Percentiles rank a stretch among this genome's conserved stretches.
These are phyloP conservation scores for Aspergillus persii DNA, from an alignment of 2,329 filamentous ascomycete genomes.

Conservation along the genomic window DNA sequence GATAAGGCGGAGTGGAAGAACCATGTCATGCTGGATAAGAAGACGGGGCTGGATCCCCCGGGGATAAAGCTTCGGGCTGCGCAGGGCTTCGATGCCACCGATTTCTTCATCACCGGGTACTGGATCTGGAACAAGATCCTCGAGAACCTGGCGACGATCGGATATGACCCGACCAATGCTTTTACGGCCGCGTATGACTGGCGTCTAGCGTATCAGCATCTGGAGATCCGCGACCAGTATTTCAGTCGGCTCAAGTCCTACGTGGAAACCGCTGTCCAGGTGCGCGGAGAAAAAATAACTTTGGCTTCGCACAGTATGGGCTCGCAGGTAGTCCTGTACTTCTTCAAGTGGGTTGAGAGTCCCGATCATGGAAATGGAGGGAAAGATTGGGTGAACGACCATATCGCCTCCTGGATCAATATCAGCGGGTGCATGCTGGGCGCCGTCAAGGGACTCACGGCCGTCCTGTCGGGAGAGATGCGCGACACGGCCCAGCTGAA, in stretches of 20 bases:
- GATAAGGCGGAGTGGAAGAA: slow-evolving; percentile 94
- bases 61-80: slow-evolving; percentile 87
- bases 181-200: slow-evolving; percentile 79
- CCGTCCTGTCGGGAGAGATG: slow-evolving; percentile 94
- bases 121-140: slow-evolving; percentile 99
- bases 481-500: slow-evolving; percentile 96
- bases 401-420: slow-evolving; percentile 96
- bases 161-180: slow-evolving; percentile 81
- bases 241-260: slow-evolving; percentile 87
- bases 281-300: slow-evolving; percentile 75
- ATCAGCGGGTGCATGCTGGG: slow-evolving; percentile 98
- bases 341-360: slow-evolving; percentile 78
- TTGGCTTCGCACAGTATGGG: slow-evolving; percentile 97
- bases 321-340: slow-evolving; percentile 83
- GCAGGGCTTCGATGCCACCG: slow-evolving; percentile 94
- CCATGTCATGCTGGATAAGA: slow-evolving; percentile 94
- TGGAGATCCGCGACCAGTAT: slow-evolving; percentile 88
- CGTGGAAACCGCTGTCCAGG: slow-evolving; percentile 77
- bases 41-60: slow-evolving; percentile 86
- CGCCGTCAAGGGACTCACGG: slow-evolving; percentile 84
- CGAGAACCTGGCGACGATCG: slow-evolving; percentile 92
- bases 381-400: slow-evolving; percentile 80
- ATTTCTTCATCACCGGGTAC: slow-evolving; percentile 79
- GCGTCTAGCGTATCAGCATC: slow-evolving; percentile 84
- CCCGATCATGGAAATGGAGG: slow-evolving; percentile 77